Evolutionary conservation across 2,329 filamentous ascomycete genomes (phyloP), one percentile per base, ranked within the genome.

Genomic region (Orbilia javanica): DNA sequence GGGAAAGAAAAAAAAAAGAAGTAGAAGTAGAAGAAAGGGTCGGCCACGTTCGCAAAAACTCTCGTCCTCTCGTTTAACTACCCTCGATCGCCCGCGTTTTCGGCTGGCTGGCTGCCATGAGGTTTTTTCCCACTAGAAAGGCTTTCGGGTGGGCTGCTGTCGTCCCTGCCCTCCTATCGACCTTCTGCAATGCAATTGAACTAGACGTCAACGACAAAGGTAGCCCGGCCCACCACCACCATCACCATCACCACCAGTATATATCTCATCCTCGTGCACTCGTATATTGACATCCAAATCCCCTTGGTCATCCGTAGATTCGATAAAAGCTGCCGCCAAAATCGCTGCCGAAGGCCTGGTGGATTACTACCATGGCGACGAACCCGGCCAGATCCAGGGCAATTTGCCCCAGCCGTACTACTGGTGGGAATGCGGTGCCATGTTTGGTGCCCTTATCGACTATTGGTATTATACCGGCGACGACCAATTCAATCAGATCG

Each of bases 341-440:
- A 74, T 79, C 36, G 78, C 84, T 20, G 87, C 87, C 3, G 83
- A 86, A 72, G 86, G 86, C 53, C 86, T 88, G 84, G 85, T 88
- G 84, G 82, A 82, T 18, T 87, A 86, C 80, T 89, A 89, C 81
- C 84, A 83, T 44, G 88, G 88, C 18, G 87, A 89, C 77, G 80
- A 85, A 55, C 85, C 87, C 0, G 87, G 86, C 15, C 84, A 85
- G 7, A 86, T 86, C 20, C 87, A 87, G 7, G 88, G 88, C 55
- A 84, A 87, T 69, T 85, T 94, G 34, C 89, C 89, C 2, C 83
- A 86, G 29, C 91, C 91, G 79, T 91, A 91, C 83, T 92, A 92
- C 86, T 93, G 91, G 91, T 93, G 91, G 91, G 89, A 93, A 82
- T 89, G 89, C 4, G 89, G 89, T 65, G 89, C 89, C 13, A 86